These are phyloP conservation scores for Nemania sp. DNA, from an alignment of 2,329 filamentous ascomycete genomes.

Conservation along the genomic window DNA sequence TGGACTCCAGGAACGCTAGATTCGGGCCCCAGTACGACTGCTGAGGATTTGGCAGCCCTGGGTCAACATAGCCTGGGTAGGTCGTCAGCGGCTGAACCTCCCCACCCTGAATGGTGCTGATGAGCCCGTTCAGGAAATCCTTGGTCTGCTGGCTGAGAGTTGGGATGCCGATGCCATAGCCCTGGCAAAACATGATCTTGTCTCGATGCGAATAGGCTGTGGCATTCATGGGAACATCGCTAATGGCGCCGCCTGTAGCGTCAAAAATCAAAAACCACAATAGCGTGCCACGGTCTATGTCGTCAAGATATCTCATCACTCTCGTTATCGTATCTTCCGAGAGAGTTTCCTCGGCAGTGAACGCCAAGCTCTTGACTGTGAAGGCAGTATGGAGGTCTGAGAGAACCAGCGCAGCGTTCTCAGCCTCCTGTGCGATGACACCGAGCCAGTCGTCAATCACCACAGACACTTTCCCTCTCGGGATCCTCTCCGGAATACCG, in stretches of 20 bases:
- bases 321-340: conserved; percentile 49
- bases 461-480: conserved; percentile 48
- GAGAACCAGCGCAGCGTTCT: conserved; percentile 53
- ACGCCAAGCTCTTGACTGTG: conserved; percentile 61
- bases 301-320: conserved; percentile 60
- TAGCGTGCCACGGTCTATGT: conserved; percentile 53
- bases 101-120: conserved; percentile 47
- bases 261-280: conserved; percentile 68
- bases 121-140: conserved; percentile 57
- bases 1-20: conserved; percentile 48
- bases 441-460: conserved; percentile 67
- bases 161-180: conserved; percentile 59
- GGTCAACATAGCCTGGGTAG: conserved; percentile 69
- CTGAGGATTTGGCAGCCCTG: conserved; percentile 51
- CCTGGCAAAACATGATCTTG: conserved; percentile 66
- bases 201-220: conserved; percentile 68
- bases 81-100: conserved; percentile 51
- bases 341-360: conserved; percentile 55
- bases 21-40: conserved; percentile 61
- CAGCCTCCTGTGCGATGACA: conserved; percentile 57
- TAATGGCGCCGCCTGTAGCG: conserved; percentile 62
- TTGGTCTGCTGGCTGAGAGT: conserved; percentile 51
- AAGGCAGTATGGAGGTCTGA: conserved; percentile 56
- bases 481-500: conserved; percentile 54
- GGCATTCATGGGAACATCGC: conserved; percentile 57